phyloP scores from a whole-genome alignment of 257 asterid species.

The Hygrophila difformis region DNA sequence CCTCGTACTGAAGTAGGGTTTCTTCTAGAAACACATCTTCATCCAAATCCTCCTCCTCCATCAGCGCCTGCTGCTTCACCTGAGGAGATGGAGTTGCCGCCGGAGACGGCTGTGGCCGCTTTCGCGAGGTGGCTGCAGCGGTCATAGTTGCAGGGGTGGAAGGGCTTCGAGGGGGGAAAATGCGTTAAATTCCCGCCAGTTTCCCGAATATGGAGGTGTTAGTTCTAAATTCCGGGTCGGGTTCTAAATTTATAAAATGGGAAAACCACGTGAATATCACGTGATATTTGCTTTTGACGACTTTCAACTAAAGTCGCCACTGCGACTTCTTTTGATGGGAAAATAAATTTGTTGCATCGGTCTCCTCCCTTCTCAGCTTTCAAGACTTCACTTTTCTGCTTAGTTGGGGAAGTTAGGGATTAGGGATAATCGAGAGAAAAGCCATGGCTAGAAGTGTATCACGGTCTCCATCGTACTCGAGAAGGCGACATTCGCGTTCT shows the following conservation, averaged over 20 bases:
- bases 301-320: no score
- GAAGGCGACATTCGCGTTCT: slow-evolving; percentile 65
- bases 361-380: no score
- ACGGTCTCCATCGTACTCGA: slow-evolving; percentile 65
- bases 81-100: slow-evolving; percentile 45
- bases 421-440: no score
- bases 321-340: no score
- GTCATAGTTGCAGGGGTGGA: slow-evolving; percentile 36
- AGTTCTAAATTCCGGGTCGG: no score
- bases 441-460: slow-evolving; percentile 57
- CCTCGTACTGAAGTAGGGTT: slow-evolving; percentile 71
- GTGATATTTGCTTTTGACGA: no score
- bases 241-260: slow-evolving; percentile 1
- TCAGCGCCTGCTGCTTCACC: slow-evolving; percentile 44
- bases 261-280: slow-evolving; percentile 15
- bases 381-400: no score
- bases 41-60: slow-evolving; percentile 80
- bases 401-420: no score
- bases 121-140: slow-evolving; percentile 39
- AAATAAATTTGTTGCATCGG: no score
- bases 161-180: slow-evolving; percentile 21
- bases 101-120: slow-evolving; percentile 47
- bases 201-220: neutral
- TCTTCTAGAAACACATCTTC: slow-evolving; percentile 87
- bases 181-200: slow-evolving; percentile 45